Conservation (phyloP, 306 rosid genomes). For the Citrullus mucosospermus region DNA sequence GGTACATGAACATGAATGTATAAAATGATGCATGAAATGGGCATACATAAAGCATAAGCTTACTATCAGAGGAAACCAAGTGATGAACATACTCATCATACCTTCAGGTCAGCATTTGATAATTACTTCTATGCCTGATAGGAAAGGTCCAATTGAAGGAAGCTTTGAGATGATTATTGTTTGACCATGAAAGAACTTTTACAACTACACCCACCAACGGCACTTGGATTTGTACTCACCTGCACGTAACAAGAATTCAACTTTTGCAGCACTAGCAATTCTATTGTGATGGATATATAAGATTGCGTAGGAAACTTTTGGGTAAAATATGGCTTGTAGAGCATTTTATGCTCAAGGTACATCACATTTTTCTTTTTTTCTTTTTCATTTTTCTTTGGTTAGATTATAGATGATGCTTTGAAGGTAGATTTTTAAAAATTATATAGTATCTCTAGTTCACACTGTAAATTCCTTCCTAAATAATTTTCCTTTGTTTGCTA, state of each 20-base stretch:
- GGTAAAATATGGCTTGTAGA: neutral
- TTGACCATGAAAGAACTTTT: slow-evolving; percentile 92
- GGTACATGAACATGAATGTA: neutral
- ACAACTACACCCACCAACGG: slow-evolving; percentile 93
- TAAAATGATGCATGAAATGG: neutral
- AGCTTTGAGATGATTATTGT: slow-evolving; percentile 23
- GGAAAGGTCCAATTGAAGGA: neutral
- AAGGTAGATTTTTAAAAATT: neutral
- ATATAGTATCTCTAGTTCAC: neutral
- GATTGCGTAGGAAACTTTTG: too few relatives aligned
- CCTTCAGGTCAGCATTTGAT: neutral
- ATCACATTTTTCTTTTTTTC: too few relatives aligned
- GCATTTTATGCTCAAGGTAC: too few relatives aligned
- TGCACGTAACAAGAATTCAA: slow-evolving; percentile 22
- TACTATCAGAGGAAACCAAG: neutral
- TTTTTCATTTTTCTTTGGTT: too few relatives aligned
- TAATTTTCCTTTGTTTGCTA: neutral
- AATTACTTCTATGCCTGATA: neutral
- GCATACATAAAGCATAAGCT: neutral
- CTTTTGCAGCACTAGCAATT: neutral
- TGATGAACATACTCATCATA: neutral
- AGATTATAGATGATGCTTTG: too few relatives aligned
- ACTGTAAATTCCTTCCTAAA: neutral
- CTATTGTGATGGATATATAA: neutral
- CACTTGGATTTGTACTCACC: slow-evolving; percentile 92